Conservation (phyloP, 164 flowering plant genomes). For the Kalanchoe fedtschenkoi region DNA sequence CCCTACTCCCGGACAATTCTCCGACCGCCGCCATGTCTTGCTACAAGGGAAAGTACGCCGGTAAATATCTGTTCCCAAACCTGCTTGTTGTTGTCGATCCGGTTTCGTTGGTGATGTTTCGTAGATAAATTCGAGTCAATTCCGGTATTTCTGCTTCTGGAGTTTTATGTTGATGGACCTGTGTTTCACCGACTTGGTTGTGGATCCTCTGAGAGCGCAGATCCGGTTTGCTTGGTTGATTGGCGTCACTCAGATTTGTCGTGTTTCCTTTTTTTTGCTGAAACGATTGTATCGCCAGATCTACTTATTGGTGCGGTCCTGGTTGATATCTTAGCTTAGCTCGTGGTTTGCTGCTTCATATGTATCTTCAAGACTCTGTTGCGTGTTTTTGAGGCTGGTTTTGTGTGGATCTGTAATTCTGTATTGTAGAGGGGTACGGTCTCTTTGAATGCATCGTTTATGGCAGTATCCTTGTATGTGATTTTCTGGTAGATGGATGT, state of each 20-base stretch:
- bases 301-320: neutral
- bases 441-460: neutral
- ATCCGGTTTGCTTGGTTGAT: too few relatives aligned
- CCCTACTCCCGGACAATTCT: neutral
- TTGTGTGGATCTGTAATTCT: neutral
- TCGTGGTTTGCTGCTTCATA: too few relatives aligned
- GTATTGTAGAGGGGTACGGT: neutral
- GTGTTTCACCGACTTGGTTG: neutral
- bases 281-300: too few relatives aligned
- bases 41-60: slow-evolving; percentile 8
- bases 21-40: slow-evolving; percentile 2
- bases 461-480: neutral
- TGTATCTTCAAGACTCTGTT: neutral
- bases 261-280: too few relatives aligned
- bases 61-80: neutral
- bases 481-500: neutral
- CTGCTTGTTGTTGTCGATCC: neutral
- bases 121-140: neutral
- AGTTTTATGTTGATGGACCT: neutral
- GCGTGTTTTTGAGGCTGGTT: neutral
- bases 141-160: too few relatives aligned
- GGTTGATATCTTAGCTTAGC: neutral
- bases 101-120: neutral
- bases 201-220: too few relatives aligned
- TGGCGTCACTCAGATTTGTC: too few relatives aligned